Percentiles rank a stretch among this genome's conserved stretches.
Conservation (phyloP, 345 rosid genomes). For the Anastatica hierochuntica region DNA sequence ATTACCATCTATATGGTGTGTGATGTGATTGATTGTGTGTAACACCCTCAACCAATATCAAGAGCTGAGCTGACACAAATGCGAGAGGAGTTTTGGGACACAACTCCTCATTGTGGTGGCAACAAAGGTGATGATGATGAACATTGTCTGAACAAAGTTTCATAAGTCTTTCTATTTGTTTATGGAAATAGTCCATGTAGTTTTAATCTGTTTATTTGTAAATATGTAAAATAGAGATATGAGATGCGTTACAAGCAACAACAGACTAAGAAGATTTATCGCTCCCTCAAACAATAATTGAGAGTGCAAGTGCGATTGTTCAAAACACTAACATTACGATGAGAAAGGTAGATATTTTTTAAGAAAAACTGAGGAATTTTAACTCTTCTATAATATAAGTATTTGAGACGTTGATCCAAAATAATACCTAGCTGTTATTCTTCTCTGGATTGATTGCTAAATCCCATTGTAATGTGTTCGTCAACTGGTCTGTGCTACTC, state of each 20-base stretch:
- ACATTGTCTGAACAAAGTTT: not conserved
- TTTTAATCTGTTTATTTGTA: no score
- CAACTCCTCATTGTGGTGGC: conserved; percentile 95
- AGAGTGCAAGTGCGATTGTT: conserved; percentile 68
- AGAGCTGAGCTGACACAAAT: conserved; percentile 61
- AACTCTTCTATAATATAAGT: no score
- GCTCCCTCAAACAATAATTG: conserved; percentile 68
- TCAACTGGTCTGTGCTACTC: no score
- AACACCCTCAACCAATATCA: conserved; percentile 74
- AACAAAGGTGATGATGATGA: conserved; percentile 23
- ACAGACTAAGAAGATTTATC: conserved; percentile 58
- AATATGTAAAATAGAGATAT: conserved; percentile 47
- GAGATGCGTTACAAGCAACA: conserved; percentile 87
- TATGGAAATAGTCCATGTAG: not conserved
- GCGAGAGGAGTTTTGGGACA: conserved; percentile 96
- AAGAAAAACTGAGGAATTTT: no score
- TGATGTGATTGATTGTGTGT: no score
- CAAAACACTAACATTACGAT: conserved; percentile 69
- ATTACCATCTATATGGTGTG: no score
- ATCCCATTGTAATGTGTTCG: no score
- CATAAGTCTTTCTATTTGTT: not conserved
- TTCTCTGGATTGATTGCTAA: no score
- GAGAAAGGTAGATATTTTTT: conserved; percentile 77
- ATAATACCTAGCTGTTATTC: no score
- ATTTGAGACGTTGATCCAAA: no score